Evolutionary conservation across 768 basidiomycete species (phyloP).

Genomic region (Mycena haematopus): DNA sequence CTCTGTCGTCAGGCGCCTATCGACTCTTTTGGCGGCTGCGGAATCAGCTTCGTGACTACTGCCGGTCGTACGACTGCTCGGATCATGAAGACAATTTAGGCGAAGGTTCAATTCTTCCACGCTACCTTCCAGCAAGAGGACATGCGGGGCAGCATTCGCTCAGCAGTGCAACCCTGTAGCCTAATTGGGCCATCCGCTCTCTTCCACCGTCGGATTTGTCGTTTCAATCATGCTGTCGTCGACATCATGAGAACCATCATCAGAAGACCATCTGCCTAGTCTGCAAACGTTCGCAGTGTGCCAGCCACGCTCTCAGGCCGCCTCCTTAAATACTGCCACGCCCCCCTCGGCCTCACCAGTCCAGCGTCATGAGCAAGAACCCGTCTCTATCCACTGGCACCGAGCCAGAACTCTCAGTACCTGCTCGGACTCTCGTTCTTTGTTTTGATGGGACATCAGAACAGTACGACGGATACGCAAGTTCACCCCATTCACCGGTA

Average conservation of each 20-base stretch:
- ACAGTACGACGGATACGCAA: constrained; percentile 45
- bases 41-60: background rate
- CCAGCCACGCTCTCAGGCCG: background rate
- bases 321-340: constrained; percentile 2
- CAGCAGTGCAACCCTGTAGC: background rate
- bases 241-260: constrained; percentile 4
- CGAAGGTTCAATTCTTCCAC: background rate
- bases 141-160: background rate
- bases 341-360: background rate
- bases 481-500: background rate
- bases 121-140: background rate
- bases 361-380: constrained; percentile 11
- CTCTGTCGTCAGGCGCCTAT: too few species aligned
- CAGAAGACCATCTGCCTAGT: background rate
- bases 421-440: constrained; percentile 49
- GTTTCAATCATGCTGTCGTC: background rate
- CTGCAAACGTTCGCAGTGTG: constrained; percentile 1
- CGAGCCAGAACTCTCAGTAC: background rate
- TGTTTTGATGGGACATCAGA: constrained; percentile 67
- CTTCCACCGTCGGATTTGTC: background rate
- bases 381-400: background rate
- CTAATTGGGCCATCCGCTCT: background rate
- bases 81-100: background rate
- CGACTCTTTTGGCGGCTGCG: background rate
- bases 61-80: background rate